Evolutionary conservation across 768 basidiomycete species (phyloP).

Genomic region (Dacryopinax primogenitus): DNA sequence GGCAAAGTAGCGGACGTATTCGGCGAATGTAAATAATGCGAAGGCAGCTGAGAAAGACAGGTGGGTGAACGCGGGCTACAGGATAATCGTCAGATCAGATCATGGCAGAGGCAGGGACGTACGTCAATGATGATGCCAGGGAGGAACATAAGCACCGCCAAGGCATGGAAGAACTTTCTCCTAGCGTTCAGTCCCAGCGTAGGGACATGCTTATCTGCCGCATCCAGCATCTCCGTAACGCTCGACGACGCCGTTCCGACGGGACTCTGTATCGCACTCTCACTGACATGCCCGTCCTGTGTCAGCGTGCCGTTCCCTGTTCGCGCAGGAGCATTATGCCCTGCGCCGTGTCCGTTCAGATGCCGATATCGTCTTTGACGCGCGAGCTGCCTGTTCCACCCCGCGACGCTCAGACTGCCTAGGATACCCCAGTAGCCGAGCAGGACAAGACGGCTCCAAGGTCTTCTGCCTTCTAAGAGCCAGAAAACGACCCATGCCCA

Average conservation of each 20-base stretch:
- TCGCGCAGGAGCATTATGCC: background rate
- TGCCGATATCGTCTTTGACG: slow-evolving; percentile 56
- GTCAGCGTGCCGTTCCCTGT: slow-evolving; percentile 13
- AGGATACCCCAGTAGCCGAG: slow-evolving; percentile 75
- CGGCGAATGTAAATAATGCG: slow-evolving; percentile 86
- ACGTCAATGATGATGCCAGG: slow-evolving; percentile 90
- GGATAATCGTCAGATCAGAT: background rate
- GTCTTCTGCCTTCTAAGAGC: slow-evolving; percentile 57
- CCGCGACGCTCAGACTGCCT: slow-evolving; percentile 74
- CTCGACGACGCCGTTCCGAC: slow-evolving; percentile 17
- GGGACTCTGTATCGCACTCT: slow-evolving; percentile 1
- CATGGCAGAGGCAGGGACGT: slow-evolving; percentile 27
- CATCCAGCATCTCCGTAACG: slow-evolving; percentile 53
- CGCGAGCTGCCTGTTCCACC: slow-evolving; percentile 85
- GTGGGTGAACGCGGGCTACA: slow-evolving; percentile 90
- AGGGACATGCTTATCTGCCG: slow-evolving; percentile 80
- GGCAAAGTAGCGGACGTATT: slow-evolving; percentile 97
- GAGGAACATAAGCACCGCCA: slow-evolving; percentile 92
- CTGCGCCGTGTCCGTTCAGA: background rate
- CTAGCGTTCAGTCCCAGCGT: slow-evolving; percentile 82
- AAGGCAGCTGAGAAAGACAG: slow-evolving; percentile 91
- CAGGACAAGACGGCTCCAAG: slow-evolving; percentile 68
- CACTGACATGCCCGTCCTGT: slow-evolving; percentile 20
- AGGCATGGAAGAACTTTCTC: slow-evolving; percentile 91
- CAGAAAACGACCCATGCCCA: slow-evolving; percentile 77